A percentile compares a stretch with the other conserved stretches of the same genome.
Conservation (phyloP, 352 stramenopile species). For the Pythium insidiosum region DNA sequence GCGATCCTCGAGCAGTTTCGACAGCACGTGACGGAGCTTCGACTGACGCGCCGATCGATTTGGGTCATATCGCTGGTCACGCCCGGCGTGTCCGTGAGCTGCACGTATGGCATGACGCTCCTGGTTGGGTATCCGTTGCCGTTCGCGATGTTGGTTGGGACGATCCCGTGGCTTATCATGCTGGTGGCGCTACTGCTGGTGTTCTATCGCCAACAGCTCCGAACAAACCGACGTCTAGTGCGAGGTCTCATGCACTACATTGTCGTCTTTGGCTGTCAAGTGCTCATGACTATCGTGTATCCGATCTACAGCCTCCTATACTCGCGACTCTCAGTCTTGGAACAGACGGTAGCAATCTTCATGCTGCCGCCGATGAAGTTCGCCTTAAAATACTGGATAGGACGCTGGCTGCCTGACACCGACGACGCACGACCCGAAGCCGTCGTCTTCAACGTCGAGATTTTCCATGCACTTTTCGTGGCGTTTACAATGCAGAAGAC, state of each 20-base stretch:
- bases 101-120: neutral
- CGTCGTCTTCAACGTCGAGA: slow-evolving; percentile 15
- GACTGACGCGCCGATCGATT: slow-evolving; percentile 1
- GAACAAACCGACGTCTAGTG: neutral
- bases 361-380: slow-evolving; percentile 37
- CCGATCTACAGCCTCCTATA: slow-evolving; percentile 12
- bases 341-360: slow-evolving; percentile 11
- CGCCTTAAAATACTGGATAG: slow-evolving; percentile 27
- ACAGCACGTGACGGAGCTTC: slow-evolving; percentile 2
- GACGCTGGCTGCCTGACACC: slow-evolving; percentile 5
- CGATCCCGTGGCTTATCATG: slow-evolving; percentile 15
- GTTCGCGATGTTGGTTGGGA: slow-evolving; percentile 29
- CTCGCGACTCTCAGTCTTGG: neutral
- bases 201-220: neutral
- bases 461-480: slow-evolving; percentile 20
- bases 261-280: slow-evolving; percentile 5
- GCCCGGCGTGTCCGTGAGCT: neutral
- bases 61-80: neutral
- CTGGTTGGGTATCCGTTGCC: slow-evolving; percentile 28
- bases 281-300: slow-evolving; percentile 10
- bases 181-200: slow-evolving; percentile 4
- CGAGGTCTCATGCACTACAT: neutral
- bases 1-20: slow-evolving; percentile 10
- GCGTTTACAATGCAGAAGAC: slow-evolving; percentile 9
- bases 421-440: slow-evolving; percentile 23